Conservation (phyloP, 2,329 filamentous ascomycete genomes). For the Purpureocillium lavendulum region DNA sequence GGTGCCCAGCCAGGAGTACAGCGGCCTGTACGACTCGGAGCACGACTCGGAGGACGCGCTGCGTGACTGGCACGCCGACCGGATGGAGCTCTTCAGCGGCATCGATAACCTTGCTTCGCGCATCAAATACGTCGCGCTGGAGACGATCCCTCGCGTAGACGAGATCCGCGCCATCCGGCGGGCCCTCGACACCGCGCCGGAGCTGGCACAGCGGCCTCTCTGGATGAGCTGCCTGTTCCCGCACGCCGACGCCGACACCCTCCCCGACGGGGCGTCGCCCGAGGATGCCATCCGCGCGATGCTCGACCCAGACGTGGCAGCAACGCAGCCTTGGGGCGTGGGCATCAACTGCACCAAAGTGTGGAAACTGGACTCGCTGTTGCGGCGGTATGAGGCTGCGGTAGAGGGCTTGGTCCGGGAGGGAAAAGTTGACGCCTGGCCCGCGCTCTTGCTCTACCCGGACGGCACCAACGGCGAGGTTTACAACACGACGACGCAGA, state of each 20-base stretch:
- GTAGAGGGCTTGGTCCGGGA: conserved; percentile 27
- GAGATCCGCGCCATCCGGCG: conserved; percentile 51
- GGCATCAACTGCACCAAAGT: conserved; percentile 65
- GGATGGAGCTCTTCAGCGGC: conserved; percentile 41
- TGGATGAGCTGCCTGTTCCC: conserved; percentile 61
- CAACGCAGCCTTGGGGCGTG: conserved; percentile 46
- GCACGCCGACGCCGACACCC: conserved; percentile 28
- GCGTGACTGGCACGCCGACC: conserved; percentile 46
- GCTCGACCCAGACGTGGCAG: conserved; percentile 19
- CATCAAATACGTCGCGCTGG: conserved; percentile 50
- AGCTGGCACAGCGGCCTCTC: conserved; percentile 28
- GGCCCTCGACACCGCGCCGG: conserved; percentile 22
- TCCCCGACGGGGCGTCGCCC: conserved; percentile 48
- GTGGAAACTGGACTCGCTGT: conserved; percentile 46
- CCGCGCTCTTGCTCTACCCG: conserved; percentile 55
- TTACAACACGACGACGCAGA: conserved; percentile 55
- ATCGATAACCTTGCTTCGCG: conserved; percentile 28
- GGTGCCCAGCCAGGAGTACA: conserved; percentile 58
- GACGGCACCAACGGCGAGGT: conserved; percentile 62
- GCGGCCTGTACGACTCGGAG: conserved; percentile 46
- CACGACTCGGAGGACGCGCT: conserved; percentile 37
- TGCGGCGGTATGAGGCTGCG: conserved; percentile 45
- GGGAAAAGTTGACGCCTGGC: conserved; percentile 29
- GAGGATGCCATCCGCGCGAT: conserved; percentile 25
- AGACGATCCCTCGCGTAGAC: conserved; percentile 56